Conservation (phyloP, 169 alveolate species). For the Plasmodium relictum region DNA sequence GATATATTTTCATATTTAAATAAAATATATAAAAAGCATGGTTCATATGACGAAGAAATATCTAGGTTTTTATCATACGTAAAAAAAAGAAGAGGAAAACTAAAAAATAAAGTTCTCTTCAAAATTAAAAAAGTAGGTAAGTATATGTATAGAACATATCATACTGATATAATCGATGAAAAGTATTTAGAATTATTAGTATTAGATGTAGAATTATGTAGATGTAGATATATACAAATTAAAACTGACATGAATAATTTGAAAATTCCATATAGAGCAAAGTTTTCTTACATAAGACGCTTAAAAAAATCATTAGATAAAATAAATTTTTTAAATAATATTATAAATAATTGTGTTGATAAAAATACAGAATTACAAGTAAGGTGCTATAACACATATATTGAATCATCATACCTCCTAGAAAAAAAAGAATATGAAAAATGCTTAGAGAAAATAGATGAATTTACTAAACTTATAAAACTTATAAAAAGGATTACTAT, state of each 20-base stretch:
- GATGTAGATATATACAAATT: slow-evolving; percentile 55
- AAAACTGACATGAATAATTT: slow-evolving; percentile 64
- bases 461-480: slow-evolving; percentile 39
- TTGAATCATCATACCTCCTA: slow-evolving; percentile 31
- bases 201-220: slow-evolving; percentile 60
- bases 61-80: slow-evolving; percentile 16
- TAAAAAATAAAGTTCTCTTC: slow-evolving; percentile 19
- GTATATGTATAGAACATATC: slow-evolving; percentile 28
- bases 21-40: slow-evolving; percentile 37
- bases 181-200: slow-evolving; percentile 45
- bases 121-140: slow-evolving; percentile 55
- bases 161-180: slow-evolving; percentile 32
- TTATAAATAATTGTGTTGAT: slow-evolving; percentile 17
- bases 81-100: slow-evolving; percentile 41
- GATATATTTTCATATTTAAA: slow-evolving; percentile 49
- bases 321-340: slow-evolving; percentile 18
- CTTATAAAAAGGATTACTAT: slow-evolving; percentile 34
- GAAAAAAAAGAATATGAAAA: slow-evolving; percentile 62
- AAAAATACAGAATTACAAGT: slow-evolving; percentile 56
- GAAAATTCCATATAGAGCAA: slow-evolving; percentile 49
- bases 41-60: slow-evolving; percentile 38
- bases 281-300: slow-evolving; percentile 37
- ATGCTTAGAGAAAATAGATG: slow-evolving; percentile 28
- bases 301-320: slow-evolving; percentile 37
- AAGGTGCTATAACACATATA: slow-evolving; percentile 39